Base-by-base conservation (phyloP, 2,329 filamentous ascomycete genomes). In the Aspergillus caelatus region DNA sequence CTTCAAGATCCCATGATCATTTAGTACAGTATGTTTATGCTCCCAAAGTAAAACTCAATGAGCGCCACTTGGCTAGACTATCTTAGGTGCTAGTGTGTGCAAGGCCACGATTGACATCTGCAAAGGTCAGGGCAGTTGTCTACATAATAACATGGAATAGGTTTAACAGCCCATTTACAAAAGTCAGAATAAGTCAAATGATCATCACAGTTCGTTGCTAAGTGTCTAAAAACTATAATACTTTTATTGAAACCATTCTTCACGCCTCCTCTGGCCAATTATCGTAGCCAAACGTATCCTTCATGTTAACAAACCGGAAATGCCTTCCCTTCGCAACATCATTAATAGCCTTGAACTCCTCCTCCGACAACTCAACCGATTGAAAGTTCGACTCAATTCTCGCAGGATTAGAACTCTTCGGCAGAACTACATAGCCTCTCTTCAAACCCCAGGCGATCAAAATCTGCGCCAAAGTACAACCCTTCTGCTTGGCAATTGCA, bases 281-380 rank as follows among this genome's bases (percentile, higher is more conserved):
- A 70, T 92, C 83, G 74, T 90, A 91, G 6, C 90, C 90, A 76
- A 92, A 92, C 0, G 88, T 91, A 68, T 91, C 89, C 83, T 91
- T 92, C 90, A 92, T 92, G 80, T 93, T 92, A 62, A 93, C 89
- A 72, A 93, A 92, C 39, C 90, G 86, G 28, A 84, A 86, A 76
- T 91, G 87, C 56, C 89, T 83, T 43, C 87, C 87, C 74, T 86
- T 82, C 0, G 89, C 88, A 10, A 92, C 89, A 65, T 82, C 72
- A 77, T 90, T 85, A 59, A 91, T 83, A 19, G 83, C 87, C 65
- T 83, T 80, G 70, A 89, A 85, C 68, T 89, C 85, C 60, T 83
- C 82, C 46, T 85, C 81, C 53, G 80, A 78, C 63, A 92, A 79
- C 72, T 86, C 79, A 28, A 88, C 88, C 65, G 85, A 83, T 72